Evolutionary conservation across 768 basidiomycete genomes (phyloP), one percentile per base, ranked within the genome.

Genomic region (Suillus ampliporus): DNA sequence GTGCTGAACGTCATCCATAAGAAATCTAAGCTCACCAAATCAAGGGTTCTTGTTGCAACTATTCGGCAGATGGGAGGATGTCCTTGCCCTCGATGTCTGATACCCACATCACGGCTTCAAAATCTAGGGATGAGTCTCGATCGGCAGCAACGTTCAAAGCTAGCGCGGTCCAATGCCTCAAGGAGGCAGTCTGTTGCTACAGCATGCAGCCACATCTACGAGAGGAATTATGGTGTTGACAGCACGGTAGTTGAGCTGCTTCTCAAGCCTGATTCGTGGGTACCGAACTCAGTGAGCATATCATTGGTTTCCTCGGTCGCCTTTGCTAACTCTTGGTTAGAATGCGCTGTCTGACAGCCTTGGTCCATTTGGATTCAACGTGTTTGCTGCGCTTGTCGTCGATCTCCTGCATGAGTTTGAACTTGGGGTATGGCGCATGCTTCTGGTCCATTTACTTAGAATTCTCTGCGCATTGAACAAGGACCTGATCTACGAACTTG

Each of bases 121-220:
- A 31, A 31, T 31, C 31, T 31, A 6, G 31, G 31, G 6, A 31
- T 31, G 31, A 31, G 31, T 6, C 31, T 3, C 6, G 31, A 31
- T 31, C 31, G 31, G 31, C 31, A 31, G 6, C 31, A 31, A 31
- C 31, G 31, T 31, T 31, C 31, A 31, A 31, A 3, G 31, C 3
- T 31, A 6, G 31, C 31, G 6, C 31, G 31, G 31, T 31, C 31
- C 6, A 3, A 31, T 31, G 6, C 31, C 31, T 31, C 31, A 6
- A 31, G 31, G 31, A 31, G 31, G 3, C 31, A 31, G 31, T 6
- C 31, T 31, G 31, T 31, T 31, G 31, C 31, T 31, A 31, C 31
- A 3, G 6, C 31, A 6, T 6, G 79, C 78, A 80, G 78, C 69
- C 74, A 77, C 3, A 78, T 79, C 64, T 72, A 74, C 7, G 57